Conservation (phyloP, 345 rosid genomes). For the Salix exigua region DNA sequence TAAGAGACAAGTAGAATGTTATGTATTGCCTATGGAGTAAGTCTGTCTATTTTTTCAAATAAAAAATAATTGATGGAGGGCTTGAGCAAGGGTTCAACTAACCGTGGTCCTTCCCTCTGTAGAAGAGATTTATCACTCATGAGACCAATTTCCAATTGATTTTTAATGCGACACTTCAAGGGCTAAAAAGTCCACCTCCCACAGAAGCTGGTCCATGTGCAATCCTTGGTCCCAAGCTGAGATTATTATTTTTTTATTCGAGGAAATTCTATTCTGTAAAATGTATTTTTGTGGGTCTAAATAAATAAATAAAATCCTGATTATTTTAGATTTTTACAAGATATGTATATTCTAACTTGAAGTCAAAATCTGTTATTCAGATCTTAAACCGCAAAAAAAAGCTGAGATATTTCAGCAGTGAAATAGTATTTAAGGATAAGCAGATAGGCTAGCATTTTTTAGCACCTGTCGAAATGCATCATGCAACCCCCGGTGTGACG, state of each 20-base stretch:
- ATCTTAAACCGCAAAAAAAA: too few relatives aligned
- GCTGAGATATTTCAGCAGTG: background rate
- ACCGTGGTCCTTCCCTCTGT: background rate
- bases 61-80: background rate
- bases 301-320: too few relatives aligned
- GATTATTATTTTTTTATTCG: background rate
- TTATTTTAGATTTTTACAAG: too few relatives aligned
- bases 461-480: constrained; percentile 30
- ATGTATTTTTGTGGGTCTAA: too few relatives aligned
- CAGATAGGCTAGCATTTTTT: constrained; percentile 1
- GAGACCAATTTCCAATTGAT: background rate
- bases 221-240: background rate
- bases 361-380: too few relatives aligned
- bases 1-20: too few relatives aligned
- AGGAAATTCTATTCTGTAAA: too few relatives aligned
- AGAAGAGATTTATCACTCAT: background rate
- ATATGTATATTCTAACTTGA: too few relatives aligned
- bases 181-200: constrained; percentile 1
- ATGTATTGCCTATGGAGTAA: background rate
- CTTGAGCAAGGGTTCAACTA: background rate
- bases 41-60: background rate
- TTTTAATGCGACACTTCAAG: background rate
- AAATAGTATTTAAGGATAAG: constrained; percentile 7
- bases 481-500: background rate
- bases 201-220: background rate